Conservation (phyloP, 768 basidiomycete genomes). For the Suillus plorans region DNA sequence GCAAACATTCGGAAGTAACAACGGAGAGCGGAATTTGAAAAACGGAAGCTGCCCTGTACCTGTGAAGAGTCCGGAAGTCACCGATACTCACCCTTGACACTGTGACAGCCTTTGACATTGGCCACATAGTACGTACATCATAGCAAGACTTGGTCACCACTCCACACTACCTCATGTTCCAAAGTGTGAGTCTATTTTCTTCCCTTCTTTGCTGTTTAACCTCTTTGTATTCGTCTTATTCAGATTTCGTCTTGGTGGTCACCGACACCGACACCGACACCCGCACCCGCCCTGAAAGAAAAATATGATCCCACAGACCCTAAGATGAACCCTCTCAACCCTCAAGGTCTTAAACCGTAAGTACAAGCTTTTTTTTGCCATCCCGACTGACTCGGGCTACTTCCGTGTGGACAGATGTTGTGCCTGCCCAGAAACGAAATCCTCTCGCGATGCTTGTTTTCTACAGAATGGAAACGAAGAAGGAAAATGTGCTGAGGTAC, state of each 20-base stretch:
- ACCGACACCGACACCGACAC: conserved; percentile 37
- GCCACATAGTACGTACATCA: neutral
- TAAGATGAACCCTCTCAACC: conserved; percentile 86
- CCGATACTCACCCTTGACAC: neutral
- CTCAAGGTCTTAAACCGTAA: conserved; percentile 93
- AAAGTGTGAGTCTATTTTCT: neutral
- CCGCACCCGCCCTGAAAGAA: conserved; percentile 32
- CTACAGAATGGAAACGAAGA: conserved; percentile 64
- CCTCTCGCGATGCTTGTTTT: conserved; percentile 93
- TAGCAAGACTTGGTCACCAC: too few species aligned
- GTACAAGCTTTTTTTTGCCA: conserved; percentile 26
- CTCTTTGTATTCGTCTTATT: neutral
- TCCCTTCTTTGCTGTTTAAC: neutral
- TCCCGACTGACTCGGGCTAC: neutral
- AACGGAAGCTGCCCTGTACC: neutral
- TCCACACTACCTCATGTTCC: neutral
- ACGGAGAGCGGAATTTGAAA: too few species aligned
- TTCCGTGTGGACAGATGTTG: conserved; percentile 68
- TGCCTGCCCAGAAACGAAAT: conserved; percentile 93
- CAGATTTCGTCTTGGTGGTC: conserved; percentile 63
- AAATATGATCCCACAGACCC: conserved; percentile 74
- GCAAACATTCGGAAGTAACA: too few species aligned
- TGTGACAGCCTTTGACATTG: neutral
- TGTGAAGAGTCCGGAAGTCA: neutral
- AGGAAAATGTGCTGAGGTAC: conserved; percentile 77